These are phyloP conservation scores for Danielia reshetovae DNA, from an alignment of 805 yeast genomes.

Conservation along the genomic window DNA sequence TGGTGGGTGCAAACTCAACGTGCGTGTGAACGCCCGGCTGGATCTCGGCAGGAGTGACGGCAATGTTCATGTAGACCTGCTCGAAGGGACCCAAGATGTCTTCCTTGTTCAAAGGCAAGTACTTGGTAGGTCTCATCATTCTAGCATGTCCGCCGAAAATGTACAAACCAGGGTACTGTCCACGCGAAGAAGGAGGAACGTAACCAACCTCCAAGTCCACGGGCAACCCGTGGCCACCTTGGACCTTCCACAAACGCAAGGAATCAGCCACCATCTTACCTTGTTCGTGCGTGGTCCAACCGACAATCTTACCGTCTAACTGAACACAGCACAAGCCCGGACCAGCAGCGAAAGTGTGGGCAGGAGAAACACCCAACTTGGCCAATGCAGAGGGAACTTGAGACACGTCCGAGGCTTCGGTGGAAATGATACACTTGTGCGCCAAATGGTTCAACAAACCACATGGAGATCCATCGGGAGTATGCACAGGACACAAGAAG, in stretches of 20 bases:
- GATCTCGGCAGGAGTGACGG: slow-evolving; percentile 91
- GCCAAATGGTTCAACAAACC: slow-evolving; percentile 96
- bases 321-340: slow-evolving; percentile 88
- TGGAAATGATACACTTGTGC: slow-evolving; percentile 87
- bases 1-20: slow-evolving; percentile 93
- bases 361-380: slow-evolving; percentile 76
- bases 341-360: slow-evolving; percentile 80
- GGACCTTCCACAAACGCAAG: slow-evolving; percentile 87
- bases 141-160: slow-evolving; percentile 89
- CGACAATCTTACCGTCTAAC: slow-evolving; percentile 86
- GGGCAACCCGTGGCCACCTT: slow-evolving; percentile 75
- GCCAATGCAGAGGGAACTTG: slow-evolving; percentile 62
- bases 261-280: slow-evolving; percentile 87
- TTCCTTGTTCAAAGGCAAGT: slow-evolving; percentile 75
- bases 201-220: slow-evolving; percentile 86
- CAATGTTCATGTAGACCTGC: slow-evolving; percentile 94
- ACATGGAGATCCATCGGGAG: slow-evolving; percentile 99
- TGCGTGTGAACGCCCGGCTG: slow-evolving; percentile 78
- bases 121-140: slow-evolving; percentile 94
- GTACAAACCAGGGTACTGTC: slow-evolving; percentile 96
- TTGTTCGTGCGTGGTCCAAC: slow-evolving; percentile 90
- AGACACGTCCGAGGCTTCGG: slow-evolving; percentile 69
- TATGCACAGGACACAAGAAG: slow-evolving; percentile 96
- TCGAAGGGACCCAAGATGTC: slow-evolving; percentile 97
- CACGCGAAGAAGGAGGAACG: slow-evolving; percentile 92